Evolutionary conservation across 352 stramenopile species (phyloP).

Genomic region (Phytopythium cucurbitacearum): DNA sequence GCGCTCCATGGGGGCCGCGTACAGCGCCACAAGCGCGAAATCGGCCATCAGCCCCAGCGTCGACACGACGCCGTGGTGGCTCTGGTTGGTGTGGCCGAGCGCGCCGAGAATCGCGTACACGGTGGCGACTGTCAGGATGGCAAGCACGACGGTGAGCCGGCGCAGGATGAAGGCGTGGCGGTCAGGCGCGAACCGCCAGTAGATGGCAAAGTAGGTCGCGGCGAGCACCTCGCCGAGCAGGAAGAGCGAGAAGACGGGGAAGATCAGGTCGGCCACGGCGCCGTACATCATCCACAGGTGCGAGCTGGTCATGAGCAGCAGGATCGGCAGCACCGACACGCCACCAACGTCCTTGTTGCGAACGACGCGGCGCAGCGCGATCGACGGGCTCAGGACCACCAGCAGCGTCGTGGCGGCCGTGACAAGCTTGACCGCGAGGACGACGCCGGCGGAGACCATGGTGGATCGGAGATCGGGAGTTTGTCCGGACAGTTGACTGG

Average conservation of each 20-base stretch:
- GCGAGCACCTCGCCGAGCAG: conserved; percentile 27
- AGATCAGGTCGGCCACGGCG: conserved; percentile 10
- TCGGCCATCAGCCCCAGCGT: conserved; percentile 29
- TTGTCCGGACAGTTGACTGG: neutral
- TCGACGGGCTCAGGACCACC: conserved; percentile 37
- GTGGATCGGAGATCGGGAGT: neutral
- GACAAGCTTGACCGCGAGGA: conserved; percentile 25
- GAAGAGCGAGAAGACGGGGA: conserved; percentile 33
- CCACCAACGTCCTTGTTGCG: conserved; percentile 32
- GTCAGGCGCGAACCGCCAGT: conserved; percentile 19
- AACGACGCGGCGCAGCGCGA: conserved; percentile 35
- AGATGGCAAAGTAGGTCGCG: conserved; percentile 21
- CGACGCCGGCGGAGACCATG: conserved; percentile 13
- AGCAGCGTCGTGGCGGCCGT: conserved; percentile 24
- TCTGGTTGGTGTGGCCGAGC: conserved; percentile 21
- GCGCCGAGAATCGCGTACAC: conserved; percentile 22
- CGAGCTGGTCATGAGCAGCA: conserved; percentile 29
- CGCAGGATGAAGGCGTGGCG: conserved; percentile 11
- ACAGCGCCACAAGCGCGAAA: conserved; percentile 26
- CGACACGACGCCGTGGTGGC: conserved; percentile 15
- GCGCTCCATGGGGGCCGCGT: conserved; percentile 37
- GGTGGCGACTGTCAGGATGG: conserved; percentile 13
- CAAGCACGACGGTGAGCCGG: conserved; percentile 11
- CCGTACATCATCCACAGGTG: conserved; percentile 23
- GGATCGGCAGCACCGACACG: conserved; percentile 29